These are phyloP conservation scores for Kwoniella sp. DNA, from an alignment of 768 basidiomycete genomes.

Conservation along the genomic window DNA sequence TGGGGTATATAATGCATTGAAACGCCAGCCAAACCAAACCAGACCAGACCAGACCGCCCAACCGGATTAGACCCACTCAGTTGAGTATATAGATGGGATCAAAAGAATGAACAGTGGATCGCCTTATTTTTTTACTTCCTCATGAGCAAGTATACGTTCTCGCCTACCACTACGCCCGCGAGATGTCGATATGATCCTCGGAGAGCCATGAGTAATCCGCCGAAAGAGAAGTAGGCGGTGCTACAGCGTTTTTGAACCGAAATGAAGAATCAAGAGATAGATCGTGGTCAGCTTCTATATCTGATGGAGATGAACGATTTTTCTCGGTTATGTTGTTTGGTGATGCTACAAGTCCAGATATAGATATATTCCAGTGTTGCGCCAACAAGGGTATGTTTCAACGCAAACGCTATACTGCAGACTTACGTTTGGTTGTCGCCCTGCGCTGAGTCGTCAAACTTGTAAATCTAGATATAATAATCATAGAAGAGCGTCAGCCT, in stretches of 20 bases:
- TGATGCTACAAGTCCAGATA: too few relatives aligned
- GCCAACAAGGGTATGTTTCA: too few relatives aligned
- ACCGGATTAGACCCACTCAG: too few relatives aligned
- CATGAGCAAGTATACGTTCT: constrained; percentile 86
- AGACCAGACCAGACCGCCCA: too few relatives aligned
- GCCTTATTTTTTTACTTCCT: constrained; percentile 56
- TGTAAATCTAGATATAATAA: constrained; percentile 72
- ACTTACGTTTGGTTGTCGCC: constrained; percentile 78
- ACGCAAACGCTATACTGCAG: too few relatives aligned
- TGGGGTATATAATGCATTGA: not conserved
- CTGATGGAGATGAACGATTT: too few relatives aligned
- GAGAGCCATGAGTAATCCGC: constrained; percentile 90
- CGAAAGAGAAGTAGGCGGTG: constrained; percentile 94
- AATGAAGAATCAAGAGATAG: not conserved
- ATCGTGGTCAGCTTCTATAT: too few relatives aligned
- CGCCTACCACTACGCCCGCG: constrained; percentile 86
- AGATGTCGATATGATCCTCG: constrained; percentile 91
- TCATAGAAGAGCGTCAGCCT: not conserved
- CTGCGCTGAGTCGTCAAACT: constrained; percentile 79
- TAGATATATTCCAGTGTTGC: too few relatives aligned
- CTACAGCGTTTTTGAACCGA: constrained; percentile 57
- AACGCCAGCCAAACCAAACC: too few relatives aligned
- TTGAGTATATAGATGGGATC: too few relatives aligned
- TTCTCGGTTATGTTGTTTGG: too few relatives aligned
- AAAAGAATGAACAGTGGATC: too few relatives aligned